These are phyloP conservation scores for Hansenula anomala DNA, from an alignment of 1,139 yeast species.

Conservation along the genomic window DNA sequence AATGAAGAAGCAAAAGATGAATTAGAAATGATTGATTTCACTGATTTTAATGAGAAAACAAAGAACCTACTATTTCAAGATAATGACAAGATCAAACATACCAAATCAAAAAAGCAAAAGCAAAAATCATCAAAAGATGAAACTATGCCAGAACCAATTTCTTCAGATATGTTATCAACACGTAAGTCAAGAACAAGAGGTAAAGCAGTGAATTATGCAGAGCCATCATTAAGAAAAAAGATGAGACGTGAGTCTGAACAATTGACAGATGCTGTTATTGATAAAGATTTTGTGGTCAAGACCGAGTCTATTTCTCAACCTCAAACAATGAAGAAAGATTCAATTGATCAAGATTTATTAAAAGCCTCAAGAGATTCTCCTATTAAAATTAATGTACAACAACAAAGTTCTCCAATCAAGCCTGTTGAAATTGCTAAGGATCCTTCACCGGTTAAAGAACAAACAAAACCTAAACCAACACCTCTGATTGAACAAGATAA, in stretches of 20 bases:
- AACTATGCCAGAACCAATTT: constrained; percentile 29
- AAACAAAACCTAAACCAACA: constrained; percentile 1
- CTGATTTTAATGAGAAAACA: constrained; percentile 12
- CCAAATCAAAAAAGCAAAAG: constrained; percentile 24
- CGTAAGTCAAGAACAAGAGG: constrained; percentile 40
- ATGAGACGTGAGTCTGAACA: constrained; percentile 65
- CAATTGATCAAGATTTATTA: constrained; percentile 1
- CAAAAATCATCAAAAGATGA: constrained; percentile 29
- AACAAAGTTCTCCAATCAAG: no score
- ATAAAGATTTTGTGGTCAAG: constrained; percentile 5
- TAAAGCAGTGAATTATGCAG: constrained; percentile 58
- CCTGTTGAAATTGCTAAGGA: background rate
- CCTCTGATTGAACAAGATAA: constrained; percentile 17
- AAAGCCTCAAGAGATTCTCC: constrained; percentile 4
- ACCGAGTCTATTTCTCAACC: background rate
- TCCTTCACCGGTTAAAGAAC: background rate
- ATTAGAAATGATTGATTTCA: constrained; percentile 4
- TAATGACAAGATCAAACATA: constrained; percentile 18
- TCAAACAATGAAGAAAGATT: background rate
- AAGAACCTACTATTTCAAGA: constrained; percentile 16
- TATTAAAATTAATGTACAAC: background rate
- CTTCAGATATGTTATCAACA: constrained; percentile 14
- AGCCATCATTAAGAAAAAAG: constrained; percentile 64
- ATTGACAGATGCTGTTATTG: constrained; percentile 47
- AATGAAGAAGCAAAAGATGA: constrained; percentile 6